Base-by-base conservation (phyloP, 345 rosid genomes). In the Eucalyptus melliodora region DNA sequence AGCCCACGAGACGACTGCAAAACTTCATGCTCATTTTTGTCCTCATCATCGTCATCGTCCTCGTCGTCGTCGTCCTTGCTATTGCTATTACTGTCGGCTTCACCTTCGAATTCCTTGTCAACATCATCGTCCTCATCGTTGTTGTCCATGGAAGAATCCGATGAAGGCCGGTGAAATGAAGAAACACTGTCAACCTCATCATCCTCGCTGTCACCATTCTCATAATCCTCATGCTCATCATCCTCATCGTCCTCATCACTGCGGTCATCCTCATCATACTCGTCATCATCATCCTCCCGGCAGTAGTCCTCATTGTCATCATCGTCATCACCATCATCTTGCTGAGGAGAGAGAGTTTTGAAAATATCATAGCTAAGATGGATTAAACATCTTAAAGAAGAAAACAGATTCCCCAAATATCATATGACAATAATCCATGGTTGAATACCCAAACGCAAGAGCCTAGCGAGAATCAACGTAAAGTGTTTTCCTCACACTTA, bases 1-100 rank as follows among this genome's bases (percentile, higher is more conserved):
- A 13, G 24, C 87, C 24, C 31, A 19, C 6, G 53, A 31, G 87
- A 85, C 3, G 87, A 55, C 67, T 60, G 31, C 67, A 12, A 26
- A 11, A 27, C 67, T 4, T 27, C 31, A 82, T 92, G 94, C 31
- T 30, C 91, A 45, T 88, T 91, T 1, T 86, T 83, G 2, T 88
- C 88, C 17, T 88, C 92, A 0, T 91, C 91, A 5, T 87, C 88
- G 16, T 90, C 92, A 12, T 53, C 91, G 10, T 87, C 92, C 1
- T 89, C 92, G 5, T 17, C 49, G 49, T 4, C 4, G 50, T 47
- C 3, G 50, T 47, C 50, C 50, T n/a, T n/a, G n/a, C n/a, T n/a
- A n/a, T n/a, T n/a, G n/a, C n/a, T n/a, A n/a, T n/a, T n/a, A n/a
- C n/a, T n/a, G n/a, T n/a, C n/a, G n/a, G n/a, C n/a, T n/a, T n/a